Base-by-base conservation (phyloP, 345 rosid genomes). In the Leavenworthia alabamica region DNA sequence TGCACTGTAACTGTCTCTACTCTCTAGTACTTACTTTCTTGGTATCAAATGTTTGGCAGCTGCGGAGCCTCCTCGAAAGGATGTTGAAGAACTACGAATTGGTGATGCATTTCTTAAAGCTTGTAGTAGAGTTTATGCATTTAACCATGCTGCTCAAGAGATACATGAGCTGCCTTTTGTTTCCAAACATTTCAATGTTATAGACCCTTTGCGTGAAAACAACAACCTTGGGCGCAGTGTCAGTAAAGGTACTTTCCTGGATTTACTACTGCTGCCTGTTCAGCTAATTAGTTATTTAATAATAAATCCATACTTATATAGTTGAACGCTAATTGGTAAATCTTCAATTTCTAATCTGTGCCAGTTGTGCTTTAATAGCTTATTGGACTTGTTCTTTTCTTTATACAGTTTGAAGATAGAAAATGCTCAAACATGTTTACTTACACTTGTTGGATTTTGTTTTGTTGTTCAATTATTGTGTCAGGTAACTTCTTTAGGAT, bases 141-240 rank as follows among this genome's bases (percentile, higher is more conserved):
- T 80, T 81, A 75, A 61, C 42, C 81, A 85, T 65, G 75, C 59
- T 66, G 74, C 73, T 39, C 96, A 79, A 73, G 97, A 94, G 66
- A 79, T 66, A 76, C 90, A 79, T 39, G 93, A 92, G 45, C 89
- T 81, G 53, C 81, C 90, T 31, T 90, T 94, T 76, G 74, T 79
- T 48, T 80, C 95, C 35, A 94, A 94, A 70, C 87, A 88, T 76
- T 94, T 94, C 77, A 94, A 94, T 78, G 97, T 94, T 70, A 86
- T 94, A 19, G 99, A 90, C 77, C 99, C 99, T 63, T 75, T 94
- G 75, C 97, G 99, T 64, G 71, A 80, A 66, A 94, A 83, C 82
- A 94, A 94, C 88, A 94, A 90, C 77, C 97, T 94, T 73, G 99
- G 99, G n/a, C 97, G 99, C 54, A 90, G 99, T 77, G 99, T 90